Conservation (phyloP, 169 alveolate genomes). For the Plasmodium yoelii region DNA sequence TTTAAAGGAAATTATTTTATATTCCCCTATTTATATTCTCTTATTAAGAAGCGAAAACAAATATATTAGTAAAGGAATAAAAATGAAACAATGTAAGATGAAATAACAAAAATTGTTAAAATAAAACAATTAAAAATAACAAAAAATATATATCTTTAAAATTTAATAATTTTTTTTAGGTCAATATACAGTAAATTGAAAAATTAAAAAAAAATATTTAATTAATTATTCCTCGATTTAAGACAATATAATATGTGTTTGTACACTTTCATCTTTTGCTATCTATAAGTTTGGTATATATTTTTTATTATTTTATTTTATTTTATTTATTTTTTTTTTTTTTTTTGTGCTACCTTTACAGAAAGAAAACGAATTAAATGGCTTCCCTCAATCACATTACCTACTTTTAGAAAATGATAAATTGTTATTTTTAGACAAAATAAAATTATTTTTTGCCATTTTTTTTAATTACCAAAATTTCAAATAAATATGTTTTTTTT, state of each 20-base stretch:
- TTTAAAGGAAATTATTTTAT: conserved; percentile 28
- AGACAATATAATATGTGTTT: too few relatives aligned
- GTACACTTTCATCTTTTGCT: too few relatives aligned
- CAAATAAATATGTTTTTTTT: not conserved
- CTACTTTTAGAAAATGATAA: conserved; percentile 36
- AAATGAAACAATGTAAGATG: conserved; percentile 26
- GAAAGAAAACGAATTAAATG: conserved; percentile 18
- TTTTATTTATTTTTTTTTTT: not conserved
- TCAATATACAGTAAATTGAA: not conserved
- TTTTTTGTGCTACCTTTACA: conserved; percentile 5
- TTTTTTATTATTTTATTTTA: not conserved
- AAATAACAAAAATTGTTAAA: not conserved
- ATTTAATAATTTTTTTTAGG: not conserved
- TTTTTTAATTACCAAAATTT: conserved; percentile 8
- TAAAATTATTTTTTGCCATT: conserved; percentile 19
- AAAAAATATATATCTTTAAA: too few relatives aligned
- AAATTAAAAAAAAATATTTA: not conserved
- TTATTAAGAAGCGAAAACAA: conserved; percentile 15
- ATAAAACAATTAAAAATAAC: not conserved
- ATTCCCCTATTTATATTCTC: conserved; percentile 51
- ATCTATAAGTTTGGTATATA: not conserved
- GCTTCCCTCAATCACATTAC: conserved; percentile 23
- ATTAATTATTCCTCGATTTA: not conserved
- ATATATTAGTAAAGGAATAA: conserved; percentile 62
- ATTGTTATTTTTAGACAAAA: conserved; percentile 39